These are phyloP conservation scores for Solanum verrucosum DNA, from an alignment of 257 asterid genomes.

Conservation along the genomic window DNA sequence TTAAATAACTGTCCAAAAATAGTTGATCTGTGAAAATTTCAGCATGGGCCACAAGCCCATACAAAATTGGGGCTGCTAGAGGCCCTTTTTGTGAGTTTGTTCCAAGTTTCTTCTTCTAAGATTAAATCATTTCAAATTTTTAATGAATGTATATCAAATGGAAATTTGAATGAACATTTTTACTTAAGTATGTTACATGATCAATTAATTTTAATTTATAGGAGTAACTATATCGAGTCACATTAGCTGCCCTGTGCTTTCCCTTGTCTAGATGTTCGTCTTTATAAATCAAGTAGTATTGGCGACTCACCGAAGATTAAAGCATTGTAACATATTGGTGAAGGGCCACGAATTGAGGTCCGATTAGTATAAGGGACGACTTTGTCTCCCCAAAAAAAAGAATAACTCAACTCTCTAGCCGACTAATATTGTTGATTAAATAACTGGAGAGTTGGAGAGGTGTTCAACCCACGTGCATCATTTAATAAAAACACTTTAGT, in stretches of 20 bases:
- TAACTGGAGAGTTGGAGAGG: neutral
- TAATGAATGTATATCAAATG: neutral
- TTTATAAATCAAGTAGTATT: neutral
- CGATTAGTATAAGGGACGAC: neutral
- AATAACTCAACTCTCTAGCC: neutral
- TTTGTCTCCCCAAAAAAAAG: neutral
- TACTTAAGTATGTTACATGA: neutral
- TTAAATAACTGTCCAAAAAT: too few relatives aligned
- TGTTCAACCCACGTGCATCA: neutral
- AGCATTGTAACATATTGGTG: neutral
- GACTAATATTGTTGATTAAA: neutral
- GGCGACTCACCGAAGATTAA: neutral
- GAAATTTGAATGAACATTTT: neutral
- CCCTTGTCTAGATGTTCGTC: neutral
- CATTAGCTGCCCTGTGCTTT: rapidly evolving
- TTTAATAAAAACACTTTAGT: neutral
- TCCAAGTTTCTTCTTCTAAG: neutral
- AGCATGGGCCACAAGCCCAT: neutral
- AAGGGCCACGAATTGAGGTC: neutral
- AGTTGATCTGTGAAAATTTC: neutral
- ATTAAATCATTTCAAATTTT: neutral
- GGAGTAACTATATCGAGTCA: neutral
- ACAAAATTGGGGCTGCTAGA: neutral
- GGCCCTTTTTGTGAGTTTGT: neutral
- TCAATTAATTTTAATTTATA: neutral